Base-by-base conservation (phyloP, 352 stramenopile genomes). In the Phytophthora europaea region DNA sequence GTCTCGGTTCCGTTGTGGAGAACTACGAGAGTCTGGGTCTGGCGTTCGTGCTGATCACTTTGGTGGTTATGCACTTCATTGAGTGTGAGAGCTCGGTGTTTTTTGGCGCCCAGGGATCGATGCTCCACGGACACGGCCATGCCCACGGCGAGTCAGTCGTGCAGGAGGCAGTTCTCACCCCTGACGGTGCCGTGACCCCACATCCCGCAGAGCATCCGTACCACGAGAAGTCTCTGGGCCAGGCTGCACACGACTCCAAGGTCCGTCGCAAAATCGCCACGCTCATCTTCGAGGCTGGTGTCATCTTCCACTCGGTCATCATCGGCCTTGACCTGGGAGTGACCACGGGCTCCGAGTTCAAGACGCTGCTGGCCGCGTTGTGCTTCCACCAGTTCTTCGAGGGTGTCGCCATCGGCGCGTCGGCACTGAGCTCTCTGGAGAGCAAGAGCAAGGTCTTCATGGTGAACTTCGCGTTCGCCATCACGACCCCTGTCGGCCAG, bases 351-450 rank as follows among this genome's bases (percentile, higher is more conserved):
- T 65, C 73, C 3, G 73, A 85, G 22, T 93, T 92, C 76, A 82
- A 82, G 68, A 86, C 83, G 34, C 77, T 93, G 36, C 75, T 94
- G 8, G 82, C 72, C 3, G 87, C 84, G 18, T 76, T 94, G 40
- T 84, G 81, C 66, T 91, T 94, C 75, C 84, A 93, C 65, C 87
- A 93, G 70, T 92, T 94, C 69, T 93, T 93, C 67, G 83, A 92
- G 38, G 85, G 84, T 67, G 78, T 93, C 50, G 81, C 85, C 9
- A 78, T 94, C 38, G 76, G 85, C 45, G 78, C 71, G 48, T 83
- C 68, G 53, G 79, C 83, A 12, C 51, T 90, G 20, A 67, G 67
- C 13, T 79, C 81, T 1, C 72, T 90, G 36, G 68, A 85, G 55
- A 79, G 48, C 20, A 64, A 78, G 48, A 61, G 67, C 8, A 90